These are phyloP conservation scores for Rhytidiadelphus loreus DNA, from an alignment of 225 moss, liverwort and hornwort species.

Conservation along the genomic window DNA sequence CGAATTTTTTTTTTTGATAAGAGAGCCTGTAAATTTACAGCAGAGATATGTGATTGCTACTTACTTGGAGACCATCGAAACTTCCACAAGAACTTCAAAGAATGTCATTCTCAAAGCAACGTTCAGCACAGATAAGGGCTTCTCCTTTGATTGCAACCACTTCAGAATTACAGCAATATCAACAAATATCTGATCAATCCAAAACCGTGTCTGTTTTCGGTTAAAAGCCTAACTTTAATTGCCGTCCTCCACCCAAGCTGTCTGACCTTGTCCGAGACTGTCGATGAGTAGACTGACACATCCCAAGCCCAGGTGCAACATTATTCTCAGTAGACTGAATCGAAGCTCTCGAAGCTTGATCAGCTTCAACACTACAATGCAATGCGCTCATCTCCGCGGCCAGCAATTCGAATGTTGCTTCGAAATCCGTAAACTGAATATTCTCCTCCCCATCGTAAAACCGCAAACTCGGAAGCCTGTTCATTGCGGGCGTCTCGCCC, in stretches of 20 bases:
- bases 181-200: not conserved
- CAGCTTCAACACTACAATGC: not conserved
- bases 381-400: not conserved
- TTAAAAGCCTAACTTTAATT: not conserved
- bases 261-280: not conserved
- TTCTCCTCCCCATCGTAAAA: constrained; percentile 11
- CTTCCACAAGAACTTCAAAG: not conserved
- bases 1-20: not conserved
- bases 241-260: not conserved
- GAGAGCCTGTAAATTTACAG: not conserved
- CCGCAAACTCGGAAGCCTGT: constrained; percentile 1
- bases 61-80: not conserved
- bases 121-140: not conserved
- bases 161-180: not conserved
- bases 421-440: constrained; percentile 36
- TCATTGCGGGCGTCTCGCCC: not conserved
- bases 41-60: not conserved
- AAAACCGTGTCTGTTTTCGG: not conserved
- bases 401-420: constrained; percentile 22
- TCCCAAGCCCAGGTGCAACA: not conserved
- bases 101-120: not conserved
- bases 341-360: not conserved
- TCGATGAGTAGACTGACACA: not conserved
- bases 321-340: not conserved
- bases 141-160: not conserved